phyloP scores from a whole-genome alignment of 2,329 filamentous ascomycete species.

The Fusarium sp. region DNA sequence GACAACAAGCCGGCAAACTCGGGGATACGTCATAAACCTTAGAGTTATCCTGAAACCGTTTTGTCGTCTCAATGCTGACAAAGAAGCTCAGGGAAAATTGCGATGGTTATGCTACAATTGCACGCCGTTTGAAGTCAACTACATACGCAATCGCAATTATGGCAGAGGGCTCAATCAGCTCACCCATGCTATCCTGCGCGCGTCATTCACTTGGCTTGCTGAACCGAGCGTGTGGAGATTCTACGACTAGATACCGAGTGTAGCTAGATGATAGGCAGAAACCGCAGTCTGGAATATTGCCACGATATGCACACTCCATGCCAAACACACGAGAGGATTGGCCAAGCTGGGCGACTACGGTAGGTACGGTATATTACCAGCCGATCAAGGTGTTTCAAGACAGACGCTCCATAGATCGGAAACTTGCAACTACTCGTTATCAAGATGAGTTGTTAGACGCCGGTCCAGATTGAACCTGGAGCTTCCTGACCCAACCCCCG shows the following conservation, averaged over 20 bases:
- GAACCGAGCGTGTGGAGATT: slow-evolving; percentile 30
- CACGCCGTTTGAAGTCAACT: background rate
- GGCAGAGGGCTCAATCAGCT: slow-evolving; percentile 3
- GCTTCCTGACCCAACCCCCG: slow-evolving; percentile 8
- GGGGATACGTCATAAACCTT: slow-evolving; percentile 16
- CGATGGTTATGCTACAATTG: background rate
- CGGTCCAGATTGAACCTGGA: slow-evolving; percentile 17
- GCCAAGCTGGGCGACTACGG: slow-evolving; percentile 5
- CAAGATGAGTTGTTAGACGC: slow-evolving; percentile 19
- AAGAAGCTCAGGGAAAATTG: background rate
- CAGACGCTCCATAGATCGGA: slow-evolving; percentile 29
- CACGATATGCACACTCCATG: slow-evolving; percentile 36
- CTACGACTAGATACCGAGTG: slow-evolving; percentile 14
- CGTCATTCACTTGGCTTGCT: slow-evolving; percentile 27
- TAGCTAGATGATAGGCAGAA: slow-evolving; percentile 12
- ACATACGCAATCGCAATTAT: background rate
- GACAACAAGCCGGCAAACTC: slow-evolving; percentile 26
- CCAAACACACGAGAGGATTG: slow-evolving; percentile 2
- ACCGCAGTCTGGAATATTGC: slow-evolving; percentile 4
- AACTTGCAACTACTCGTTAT: slow-evolving; percentile 30
- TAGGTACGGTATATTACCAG: slow-evolving; percentile 7
- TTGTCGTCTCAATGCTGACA: background rate
- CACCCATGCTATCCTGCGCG: slow-evolving; percentile 6
- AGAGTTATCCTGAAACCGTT: background rate
- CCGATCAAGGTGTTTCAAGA: slow-evolving; percentile 16